Evolutionary conservation across 1,284 basidiomycete species (phyloP), one percentile per base, ranked within the genome.

Genomic region (Mycena sp.): DNA sequence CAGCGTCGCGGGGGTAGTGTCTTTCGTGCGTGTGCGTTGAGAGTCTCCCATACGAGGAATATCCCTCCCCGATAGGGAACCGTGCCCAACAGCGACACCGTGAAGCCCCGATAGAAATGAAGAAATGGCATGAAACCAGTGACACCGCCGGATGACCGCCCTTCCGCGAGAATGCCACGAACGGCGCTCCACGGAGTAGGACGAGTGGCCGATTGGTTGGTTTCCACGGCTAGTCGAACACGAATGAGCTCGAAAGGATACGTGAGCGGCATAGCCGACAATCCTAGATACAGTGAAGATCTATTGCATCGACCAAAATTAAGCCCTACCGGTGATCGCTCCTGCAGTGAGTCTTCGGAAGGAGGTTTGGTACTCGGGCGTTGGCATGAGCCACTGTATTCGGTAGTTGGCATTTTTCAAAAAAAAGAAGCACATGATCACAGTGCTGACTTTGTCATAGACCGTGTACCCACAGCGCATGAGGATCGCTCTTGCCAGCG

Each of bases 391-490:
- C 35, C 87, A 44, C 88, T 89, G 98, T 85, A 32, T 87, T 88
- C 45, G 26, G 48, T 23, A 61, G 44, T 48, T 45, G 52, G 45
- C 38, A 63, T 19, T 54, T 25, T 49, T 50, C 30, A 6, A 14
- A 21, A 19, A 12, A 37, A 25, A 40, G 16, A 12, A 16, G 55
- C 26, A 32, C 11, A 77, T 87, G 71, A 71, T 35, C 9, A 94
- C 90, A 70, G 87, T 80, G 79, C 93, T 92, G 58, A 93, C 80
- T 76, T 93, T 90, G 77, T 99, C 96, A 76, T 99, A 99, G 3
- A 94, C 90, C 91, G 99, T 96, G 74, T 96, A 99, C 98, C 99
- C 77, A 99, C 93, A 53, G 92, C 95, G 98, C 98, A 76, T 99
- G 98, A 0, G 98, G 97, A 99, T 98, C 71, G 93, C 87, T 63